Percentiles rank a stretch among this genome's conserved stretches.
Conservation (phyloP, 2,329 filamentous ascomycete genomes). For the Catunica adiposa region DNA sequence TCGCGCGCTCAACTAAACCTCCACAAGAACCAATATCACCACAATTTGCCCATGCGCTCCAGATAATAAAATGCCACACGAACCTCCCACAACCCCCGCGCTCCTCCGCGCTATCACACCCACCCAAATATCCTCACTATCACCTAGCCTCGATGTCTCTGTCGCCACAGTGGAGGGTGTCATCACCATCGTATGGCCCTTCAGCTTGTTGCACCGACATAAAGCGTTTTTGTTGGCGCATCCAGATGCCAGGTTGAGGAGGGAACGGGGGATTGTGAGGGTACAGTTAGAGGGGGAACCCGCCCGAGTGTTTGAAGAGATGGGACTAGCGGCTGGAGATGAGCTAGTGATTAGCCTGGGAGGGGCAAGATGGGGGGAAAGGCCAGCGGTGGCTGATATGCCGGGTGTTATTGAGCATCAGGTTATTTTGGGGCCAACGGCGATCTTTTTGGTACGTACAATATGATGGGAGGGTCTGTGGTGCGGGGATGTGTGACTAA, state of each 20-base stretch:
- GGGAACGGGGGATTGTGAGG: constrained; percentile 62
- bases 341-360: constrained; percentile 51
- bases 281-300: constrained; percentile 55
- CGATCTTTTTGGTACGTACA: constrained; percentile 30
- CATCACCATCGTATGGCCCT: constrained; percentile 82
- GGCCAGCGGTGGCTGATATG: constrained; percentile 30
- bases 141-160: constrained; percentile 29
- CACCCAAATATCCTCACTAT: constrained; percentile 40
- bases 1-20: neutral
- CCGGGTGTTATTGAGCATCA: constrained; percentile 43
- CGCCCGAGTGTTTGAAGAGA: constrained; percentile 51
- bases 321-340: constrained; percentile 62
- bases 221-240: constrained; percentile 72
- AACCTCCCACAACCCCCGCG: constrained; percentile 8
- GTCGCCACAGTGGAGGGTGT: constrained; percentile 44
- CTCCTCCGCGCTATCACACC: constrained; percentile 19
- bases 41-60: neutral
- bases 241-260: constrained; percentile 64
- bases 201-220: constrained; percentile 57
- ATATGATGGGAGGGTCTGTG: neutral
- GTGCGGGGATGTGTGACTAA: neutral
- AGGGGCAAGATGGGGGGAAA: constrained; percentile 49
- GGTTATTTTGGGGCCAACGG: constrained; percentile 34
- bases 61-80: neutral
- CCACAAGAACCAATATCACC: neutral